phyloP scores from a whole-genome alignment of 345 rosid species.

The Rhizophora apiculata region DNA sequence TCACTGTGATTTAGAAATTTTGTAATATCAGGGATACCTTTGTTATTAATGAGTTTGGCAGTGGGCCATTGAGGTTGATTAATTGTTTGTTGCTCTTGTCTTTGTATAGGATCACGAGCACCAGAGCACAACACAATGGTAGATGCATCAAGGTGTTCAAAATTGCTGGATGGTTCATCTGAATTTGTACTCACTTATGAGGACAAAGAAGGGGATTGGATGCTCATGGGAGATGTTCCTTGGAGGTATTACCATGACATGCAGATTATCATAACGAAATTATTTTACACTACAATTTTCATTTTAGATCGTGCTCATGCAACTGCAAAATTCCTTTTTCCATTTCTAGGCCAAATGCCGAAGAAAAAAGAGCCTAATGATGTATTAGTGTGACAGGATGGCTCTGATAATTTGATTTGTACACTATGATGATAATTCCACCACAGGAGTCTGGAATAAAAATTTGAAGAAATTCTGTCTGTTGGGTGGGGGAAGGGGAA shows the following conservation, averaged over 20 bases:
- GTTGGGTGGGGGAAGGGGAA: too few relatives aligned
- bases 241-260: conserved; percentile 57
- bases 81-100: conserved; percentile 13
- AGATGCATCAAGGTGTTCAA: conserved; percentile 34
- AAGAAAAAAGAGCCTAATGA: too few relatives aligned
- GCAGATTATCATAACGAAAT: conserved; percentile 4
- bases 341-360: too few relatives aligned
- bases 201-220: conserved; percentile 98
- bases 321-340: too few relatives aligned
- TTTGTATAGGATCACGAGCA: conserved; percentile 32
- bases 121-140: conserved; percentile 28
- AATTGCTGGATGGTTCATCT: conserved; percentile 67
- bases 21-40: conserved; percentile 3
- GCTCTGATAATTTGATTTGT: too few relatives aligned
- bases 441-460: too few relatives aligned
- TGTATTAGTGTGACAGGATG: too few relatives aligned
- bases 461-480: too few relatives aligned
- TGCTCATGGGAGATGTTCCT: conserved; percentile 98
- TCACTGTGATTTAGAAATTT: too few relatives aligned
- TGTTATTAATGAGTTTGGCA: background rate
- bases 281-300: background rate
- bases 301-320: too few relatives aligned
- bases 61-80: background rate
- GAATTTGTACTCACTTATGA: conserved; percentile 79
- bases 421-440: too few relatives aligned